Evolutionary conservation across 2,329 filamentous ascomycete genomes (phyloP), one percentile per base, ranked within the genome.

Genomic region (Colletotrichum lentis): DNA sequence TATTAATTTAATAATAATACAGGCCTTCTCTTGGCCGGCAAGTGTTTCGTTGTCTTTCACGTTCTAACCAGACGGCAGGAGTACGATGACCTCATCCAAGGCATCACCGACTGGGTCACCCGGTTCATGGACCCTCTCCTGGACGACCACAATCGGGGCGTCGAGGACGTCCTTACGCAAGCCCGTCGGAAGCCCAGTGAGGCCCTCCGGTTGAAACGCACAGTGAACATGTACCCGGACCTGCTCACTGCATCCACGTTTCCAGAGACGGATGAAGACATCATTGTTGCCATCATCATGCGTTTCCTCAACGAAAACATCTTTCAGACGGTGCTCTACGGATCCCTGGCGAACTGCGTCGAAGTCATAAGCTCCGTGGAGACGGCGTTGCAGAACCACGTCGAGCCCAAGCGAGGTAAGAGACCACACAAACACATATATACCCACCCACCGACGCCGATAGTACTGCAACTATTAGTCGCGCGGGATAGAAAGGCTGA

Each of bases 181-280:
- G 71, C 72, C 0, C 72, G 72, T 55, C 76, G 74, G 64, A 69
- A 73, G 46, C 57, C 73, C 2, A 50, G 50, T 1, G 77, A 79
- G 8, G 69, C 73, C 5, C 69, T 71, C 41, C 75, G 59, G 49
- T 72, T 79, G 54, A 73, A 72, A 50, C 72, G 70, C 12, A 55
- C 70, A 7, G 52, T 80, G 5, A 73, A 74, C 12, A 70, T 71
- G 24, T 71, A 78, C 37, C 72, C 73, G 0, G 79, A 81, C 54
- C 70, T 81, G 0, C 60, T 76, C 2, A 73, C 77, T 43, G 79
- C 73, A 5, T 72, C 69, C 41, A 64, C 69, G 47, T 79, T 75
- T 47, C 77, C 79, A 1, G 78, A 80, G 49, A 80, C 78, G 3
- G 79, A 81, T 49, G 75, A 80, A 11, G 78, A 80, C 22, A 73